Evolutionary conservation across 116 monocot species (phyloP), one percentile per base, ranked within the genome.

Genomic region (Zostera marina): DNA sequence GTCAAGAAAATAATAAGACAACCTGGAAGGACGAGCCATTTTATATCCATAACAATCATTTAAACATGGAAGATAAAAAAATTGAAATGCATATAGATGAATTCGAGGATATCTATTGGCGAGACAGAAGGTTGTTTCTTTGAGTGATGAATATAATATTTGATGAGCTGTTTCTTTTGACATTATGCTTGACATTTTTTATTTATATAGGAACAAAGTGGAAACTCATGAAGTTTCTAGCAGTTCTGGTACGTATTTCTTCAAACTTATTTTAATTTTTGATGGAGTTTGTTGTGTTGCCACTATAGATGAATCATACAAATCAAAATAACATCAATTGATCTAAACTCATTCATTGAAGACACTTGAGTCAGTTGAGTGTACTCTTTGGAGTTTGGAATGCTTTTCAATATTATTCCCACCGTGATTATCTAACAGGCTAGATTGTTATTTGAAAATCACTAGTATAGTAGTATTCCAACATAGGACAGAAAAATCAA

Each of bases 121-220:
- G 14, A 51, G 49, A 42, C n/a, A 17, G 14, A 58, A 67, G 67
- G 67, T 67, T 41, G 26, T 8, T 23, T 25, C 47, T 47, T 24
- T 8, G 44, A 59, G 11, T n/a, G n/a, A n/a, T n/a, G n/a, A n/a
- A n/a, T 41, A 26, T n/a, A 20, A 26, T n/a, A 14, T 61, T 11
- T 10, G 14, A 9, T n/a, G 6, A 24, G 26, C 25, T 61, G 4
- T 60, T 24, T 14, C 23, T 58, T 46, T 46, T 59, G 10, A 20
- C 41, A 7, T 44, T 42, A 11, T 52, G 32, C 25, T 21, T 41
- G 19, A 41, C 58, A n/a, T 19, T 15, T 46, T 20, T 56, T 46
- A 59, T 67, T 52, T 19, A 7, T 67, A 15, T 52, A 67, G 67
- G 52, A 47, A 12, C 59, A 48, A 5, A 21, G 38, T 22, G 4